Conservation (phyloP, 2,329 filamentous ascomycete species). For the Dactylonectria estremocensis region DNA sequence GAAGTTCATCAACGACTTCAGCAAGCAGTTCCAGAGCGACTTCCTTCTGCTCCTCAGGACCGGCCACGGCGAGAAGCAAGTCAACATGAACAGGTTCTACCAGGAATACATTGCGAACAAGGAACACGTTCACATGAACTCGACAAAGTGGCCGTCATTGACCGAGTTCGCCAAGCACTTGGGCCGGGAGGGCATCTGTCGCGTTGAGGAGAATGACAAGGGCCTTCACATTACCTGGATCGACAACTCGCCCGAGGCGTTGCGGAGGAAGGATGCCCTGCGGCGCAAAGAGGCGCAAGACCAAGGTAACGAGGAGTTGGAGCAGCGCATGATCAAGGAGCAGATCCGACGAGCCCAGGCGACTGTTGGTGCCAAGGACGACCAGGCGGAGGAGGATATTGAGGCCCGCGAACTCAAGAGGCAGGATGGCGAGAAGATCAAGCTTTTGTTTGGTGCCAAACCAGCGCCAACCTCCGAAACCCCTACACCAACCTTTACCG, state of each 20-base stretch:
- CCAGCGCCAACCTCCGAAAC: conserved; percentile 45
- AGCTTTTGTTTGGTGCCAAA: conserved; percentile 74
- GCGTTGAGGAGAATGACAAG: conserved; percentile 91
- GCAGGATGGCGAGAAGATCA: conserved; percentile 83
- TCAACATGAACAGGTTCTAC: conserved; percentile 94
- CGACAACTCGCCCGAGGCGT: conserved; percentile 89
- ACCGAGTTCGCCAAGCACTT: conserved; percentile 93
- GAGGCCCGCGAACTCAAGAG: conserved; percentile 68
- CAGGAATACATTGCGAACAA: conserved; percentile 92
- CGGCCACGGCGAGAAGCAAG: conserved; percentile 89
- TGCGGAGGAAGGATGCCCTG: conserved; percentile 85
- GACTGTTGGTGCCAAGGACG: conserved; percentile 58
- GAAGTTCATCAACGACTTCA: conserved; percentile 87
- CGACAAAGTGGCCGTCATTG: conserved; percentile 89
- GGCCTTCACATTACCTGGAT: conserved; percentile 91
- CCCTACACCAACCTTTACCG: conserved; percentile 31
- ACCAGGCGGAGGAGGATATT: conserved; percentile 58
- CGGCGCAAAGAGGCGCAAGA: conserved; percentile 88
- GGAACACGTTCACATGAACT: conserved; percentile 93
- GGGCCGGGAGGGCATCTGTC: conserved; percentile 87
- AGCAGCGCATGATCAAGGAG: conserved; percentile 85
- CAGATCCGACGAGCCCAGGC: conserved; percentile 85
- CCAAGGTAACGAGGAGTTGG: conserved; percentile 90
- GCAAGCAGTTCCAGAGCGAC: conserved; percentile 84
- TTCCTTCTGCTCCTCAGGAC: conserved; percentile 85